Evolutionary conservation across 495 filamentous ascomycete species (phyloP), one percentile per base, ranked within the genome.

Genomic region (Aspergillus biplanus): DNA sequence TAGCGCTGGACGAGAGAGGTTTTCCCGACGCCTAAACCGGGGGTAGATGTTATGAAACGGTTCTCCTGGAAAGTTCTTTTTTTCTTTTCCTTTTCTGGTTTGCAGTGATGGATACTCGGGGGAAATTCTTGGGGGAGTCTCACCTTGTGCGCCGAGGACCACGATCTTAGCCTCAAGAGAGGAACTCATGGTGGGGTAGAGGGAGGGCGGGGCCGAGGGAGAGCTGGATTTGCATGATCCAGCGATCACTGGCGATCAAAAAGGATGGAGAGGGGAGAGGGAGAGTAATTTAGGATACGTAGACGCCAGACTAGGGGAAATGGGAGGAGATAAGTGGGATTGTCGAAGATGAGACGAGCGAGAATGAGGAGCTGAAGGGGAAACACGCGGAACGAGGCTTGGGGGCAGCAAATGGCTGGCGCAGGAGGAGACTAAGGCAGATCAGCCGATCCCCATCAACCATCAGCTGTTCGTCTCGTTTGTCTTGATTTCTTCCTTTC

Each of bases 151-250:
- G 75, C 92, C 92, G 49, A 97, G 85, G 61, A 97, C 87, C 68
- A 96, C 92, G 58, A 97, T 92, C 76, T 97, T 97, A 68, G 93
- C 93, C 79, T 97, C 93, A 62, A 97, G 87, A 59, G 83, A 86
- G 66, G 86, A 87, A 74, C 87, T 88, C 87, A 89, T 91, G 65
- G 75, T 67, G 72, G 70, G 74, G 72, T 71, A 63, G 49, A 71
- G 61, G 65, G 54, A 61, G 65, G 62, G 67, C 70, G 69, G 71
- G 69, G 61, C 54, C 44, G 56, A 60, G 42, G 54, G 64, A 66
- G 49, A 65, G 52, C 65, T 72, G 67, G 52, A 71, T 77, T 68
- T 59, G 71, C 75, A 75, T 76, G 71, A 66, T 75, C 63, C 64
- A 73, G 58, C 56, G 35, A 42, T 44, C 55, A 15, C 53, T n/a